Percentiles rank a stretch among this genome's conserved stretches.
Conservation (phyloP, 192 early-diverging fungal species). For the Entomortierella lignicola region DNA sequence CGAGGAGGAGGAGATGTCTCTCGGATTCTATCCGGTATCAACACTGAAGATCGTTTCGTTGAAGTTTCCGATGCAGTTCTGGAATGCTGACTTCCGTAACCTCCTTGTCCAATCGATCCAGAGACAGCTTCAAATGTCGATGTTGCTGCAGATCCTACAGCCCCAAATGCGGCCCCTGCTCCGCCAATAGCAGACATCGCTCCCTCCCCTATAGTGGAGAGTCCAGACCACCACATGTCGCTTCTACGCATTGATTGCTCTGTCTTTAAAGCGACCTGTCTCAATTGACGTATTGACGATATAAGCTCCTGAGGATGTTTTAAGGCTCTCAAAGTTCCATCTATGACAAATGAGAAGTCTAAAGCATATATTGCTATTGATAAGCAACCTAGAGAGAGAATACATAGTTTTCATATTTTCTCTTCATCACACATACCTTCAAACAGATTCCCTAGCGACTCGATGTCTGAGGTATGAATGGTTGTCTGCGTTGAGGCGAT, state of each 20-base stretch:
- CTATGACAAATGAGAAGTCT: constrained; percentile 54
- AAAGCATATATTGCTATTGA: neutral
- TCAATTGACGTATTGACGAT: constrained; percentile 32
- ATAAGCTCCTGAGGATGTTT: constrained; percentile 43
- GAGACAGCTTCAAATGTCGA: constrained; percentile 36
- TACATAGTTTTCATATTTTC: neutral
- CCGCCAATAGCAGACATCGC: constrained; percentile 36
- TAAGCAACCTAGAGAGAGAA: neutral
- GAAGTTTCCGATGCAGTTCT: constrained; percentile 15
- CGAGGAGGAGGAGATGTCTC: neutral
- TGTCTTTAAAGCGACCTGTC: constrained; percentile 3
- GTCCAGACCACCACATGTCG: constrained; percentile 43
- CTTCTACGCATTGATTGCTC: constrained; percentile 38
- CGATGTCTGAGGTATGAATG: constrained; percentile 44
- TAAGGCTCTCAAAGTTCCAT: constrained; percentile 39
- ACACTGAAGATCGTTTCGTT: neutral
- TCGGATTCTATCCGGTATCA: neutral
- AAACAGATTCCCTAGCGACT: constrained; percentile 49
- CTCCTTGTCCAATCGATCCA: constrained; percentile 6
- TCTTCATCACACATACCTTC: constrained; percentile 22
- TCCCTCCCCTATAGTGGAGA: constrained; percentile 35
- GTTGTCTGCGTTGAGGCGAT: constrained; percentile 43
- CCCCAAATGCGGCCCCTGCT: constrained; percentile 35
- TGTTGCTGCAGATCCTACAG: constrained; percentile 25
- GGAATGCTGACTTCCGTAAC: constrained; percentile 1